Conservation (phyloP, 192 early-diverging fungal genomes). For the Gaertneriomyces sp. region DNA sequence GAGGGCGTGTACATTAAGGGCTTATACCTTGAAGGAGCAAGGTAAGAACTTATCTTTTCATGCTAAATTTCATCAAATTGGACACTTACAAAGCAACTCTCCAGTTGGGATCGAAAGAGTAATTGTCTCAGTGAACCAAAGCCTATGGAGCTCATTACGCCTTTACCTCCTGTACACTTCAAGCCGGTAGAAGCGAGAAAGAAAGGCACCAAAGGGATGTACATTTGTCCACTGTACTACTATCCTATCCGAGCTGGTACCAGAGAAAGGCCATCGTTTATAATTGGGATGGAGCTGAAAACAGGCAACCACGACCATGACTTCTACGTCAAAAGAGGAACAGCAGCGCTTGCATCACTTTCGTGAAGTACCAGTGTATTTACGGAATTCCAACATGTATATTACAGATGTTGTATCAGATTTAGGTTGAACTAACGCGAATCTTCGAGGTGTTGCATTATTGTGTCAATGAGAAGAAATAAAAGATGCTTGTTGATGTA, state of each 20-base stretch:
- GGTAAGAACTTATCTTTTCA: constrained; percentile 29
- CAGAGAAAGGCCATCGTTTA: constrained; percentile 58
- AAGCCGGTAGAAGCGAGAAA: constrained; percentile 59
- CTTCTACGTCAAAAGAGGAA: constrained; percentile 59
- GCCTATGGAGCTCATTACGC: constrained; percentile 59
- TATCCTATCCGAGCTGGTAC: constrained; percentile 57
- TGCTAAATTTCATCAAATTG: not conserved
- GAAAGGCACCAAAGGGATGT: constrained; percentile 51
- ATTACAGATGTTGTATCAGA: constrained; percentile 42
- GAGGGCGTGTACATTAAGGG: constrained; percentile 59
- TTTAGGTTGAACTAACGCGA: constrained; percentile 1
- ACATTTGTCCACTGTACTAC: constrained; percentile 58
- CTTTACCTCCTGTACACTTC: constrained; percentile 58
- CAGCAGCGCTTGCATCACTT: constrained; percentile 52
- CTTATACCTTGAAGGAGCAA: constrained; percentile 60
- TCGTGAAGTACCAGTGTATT: not conserved
- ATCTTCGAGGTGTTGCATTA: constrained; percentile 25
- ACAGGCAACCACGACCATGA: constrained; percentile 54
- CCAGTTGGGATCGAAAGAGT: constrained; percentile 56
- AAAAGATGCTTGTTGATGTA: constrained; percentile 39
- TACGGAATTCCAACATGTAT: constrained; percentile 34
- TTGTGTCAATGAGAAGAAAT: constrained; percentile 31
- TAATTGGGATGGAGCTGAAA: constrained; percentile 57
- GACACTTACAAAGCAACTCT: not conserved
- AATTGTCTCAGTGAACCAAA: constrained; percentile 58